A percentile compares a stretch with the other conserved stretches of the same genome.
These are phyloP conservation scores for Brassica balearica DNA, from an alignment of 441 rosid genomes.

Conservation along the genomic window DNA sequence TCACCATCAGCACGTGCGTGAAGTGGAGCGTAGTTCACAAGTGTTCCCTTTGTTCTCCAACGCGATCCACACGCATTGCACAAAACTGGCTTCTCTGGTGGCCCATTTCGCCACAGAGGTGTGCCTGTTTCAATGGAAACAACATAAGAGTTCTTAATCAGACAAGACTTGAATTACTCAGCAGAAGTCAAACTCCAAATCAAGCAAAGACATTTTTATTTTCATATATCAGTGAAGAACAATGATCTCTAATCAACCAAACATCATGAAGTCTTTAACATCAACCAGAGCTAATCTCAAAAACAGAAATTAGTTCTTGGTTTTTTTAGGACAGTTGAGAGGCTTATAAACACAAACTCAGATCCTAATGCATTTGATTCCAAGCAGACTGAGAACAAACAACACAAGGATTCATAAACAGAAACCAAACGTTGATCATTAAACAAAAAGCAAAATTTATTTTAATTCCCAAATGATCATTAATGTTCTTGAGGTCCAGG, in stretches of 20 bases:
- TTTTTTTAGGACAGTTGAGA: background rate
- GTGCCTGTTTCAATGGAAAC: conserved; percentile 38
- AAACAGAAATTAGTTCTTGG: background rate
- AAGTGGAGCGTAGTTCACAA: conserved; percentile 43
- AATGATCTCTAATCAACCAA: conserved; percentile 24
- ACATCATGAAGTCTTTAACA: conserved; percentile 20
- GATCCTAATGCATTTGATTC: conserved; percentile 19
- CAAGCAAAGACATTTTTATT: background rate
- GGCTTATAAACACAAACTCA: conserved; percentile 1
- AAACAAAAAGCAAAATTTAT: conserved; percentile 19
- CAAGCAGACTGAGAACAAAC: conserved; percentile 14
- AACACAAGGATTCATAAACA: conserved; percentile 35
- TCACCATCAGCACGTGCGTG: conserved; percentile 60
- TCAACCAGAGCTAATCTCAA: conserved; percentile 7
- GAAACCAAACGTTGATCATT: conserved; percentile 11
- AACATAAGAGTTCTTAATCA: conserved; percentile 21
- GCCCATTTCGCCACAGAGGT: conserved; percentile 51
- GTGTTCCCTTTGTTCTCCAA: conserved; percentile 48
- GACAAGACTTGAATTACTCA: conserved; percentile 9
- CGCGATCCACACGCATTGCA: conserved; percentile 54
- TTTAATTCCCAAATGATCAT: conserved; percentile 31
- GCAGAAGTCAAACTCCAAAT: conserved; percentile 18
- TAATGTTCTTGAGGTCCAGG: conserved; percentile 22
- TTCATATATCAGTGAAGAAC: conserved; percentile 10
- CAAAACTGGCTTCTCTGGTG: conserved; percentile 51